Conservation (phyloP, 148 eudicot species). For the Agrostemma githago region DNA sequence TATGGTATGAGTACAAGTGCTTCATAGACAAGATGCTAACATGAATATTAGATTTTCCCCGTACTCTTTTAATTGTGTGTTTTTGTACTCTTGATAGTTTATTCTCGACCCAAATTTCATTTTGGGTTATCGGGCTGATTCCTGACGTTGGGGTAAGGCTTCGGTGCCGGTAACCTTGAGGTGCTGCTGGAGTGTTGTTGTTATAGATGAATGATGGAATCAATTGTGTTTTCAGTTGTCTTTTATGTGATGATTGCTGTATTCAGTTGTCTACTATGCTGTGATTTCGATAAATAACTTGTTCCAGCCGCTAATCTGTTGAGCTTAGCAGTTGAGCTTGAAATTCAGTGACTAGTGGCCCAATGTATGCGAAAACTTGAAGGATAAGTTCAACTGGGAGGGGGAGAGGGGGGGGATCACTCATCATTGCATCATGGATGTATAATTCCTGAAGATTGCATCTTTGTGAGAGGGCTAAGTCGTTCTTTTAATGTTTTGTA, state of each 20-base stretch:
- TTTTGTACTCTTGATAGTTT: too few species aligned
- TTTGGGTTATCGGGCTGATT: too few species aligned
- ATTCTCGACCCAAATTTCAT: too few species aligned
- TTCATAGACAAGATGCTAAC: too few species aligned
- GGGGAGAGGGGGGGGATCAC: background rate
- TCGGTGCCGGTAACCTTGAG: too few species aligned
- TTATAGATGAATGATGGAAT: too few species aligned
- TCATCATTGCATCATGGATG: slow-evolving; percentile 3
- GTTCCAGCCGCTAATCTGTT: background rate
- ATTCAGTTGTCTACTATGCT: background rate
- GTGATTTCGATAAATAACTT: background rate
- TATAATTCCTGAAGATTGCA: background rate
- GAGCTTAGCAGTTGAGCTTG: background rate
- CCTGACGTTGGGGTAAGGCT: too few species aligned
- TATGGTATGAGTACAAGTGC: too few species aligned
- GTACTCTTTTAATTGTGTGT: too few species aligned
- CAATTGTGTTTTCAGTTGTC: background rate
- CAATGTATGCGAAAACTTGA: background rate
- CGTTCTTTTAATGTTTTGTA: slow-evolving; percentile 27
- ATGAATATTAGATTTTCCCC: too few species aligned
- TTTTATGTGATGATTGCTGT: background rate
- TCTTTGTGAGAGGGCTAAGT: background rate
- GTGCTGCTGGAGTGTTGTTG: too few species aligned
- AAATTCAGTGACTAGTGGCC: background rate
- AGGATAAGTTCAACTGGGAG: background rate